A percentile compares a stretch with the other conserved stretches of the same genome.
These are phyloP conservation scores for Podila epicladia DNA, from an alignment of 192 early-diverging fungal genomes.

Conservation along the genomic window DNA sequence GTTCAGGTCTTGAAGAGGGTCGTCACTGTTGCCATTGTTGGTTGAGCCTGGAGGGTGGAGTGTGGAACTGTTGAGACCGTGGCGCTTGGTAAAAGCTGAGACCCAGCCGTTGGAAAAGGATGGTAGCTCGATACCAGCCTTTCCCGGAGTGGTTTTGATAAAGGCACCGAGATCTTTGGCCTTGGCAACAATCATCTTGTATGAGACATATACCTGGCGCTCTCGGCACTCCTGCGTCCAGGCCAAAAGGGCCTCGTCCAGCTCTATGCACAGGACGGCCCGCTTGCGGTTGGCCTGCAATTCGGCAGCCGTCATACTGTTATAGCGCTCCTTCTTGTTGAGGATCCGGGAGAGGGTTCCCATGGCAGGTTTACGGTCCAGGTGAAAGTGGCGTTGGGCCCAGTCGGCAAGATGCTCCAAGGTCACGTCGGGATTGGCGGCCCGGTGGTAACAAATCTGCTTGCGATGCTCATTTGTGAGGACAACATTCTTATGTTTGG, in stretches of 20 bases:
- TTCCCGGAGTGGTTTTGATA: constrained; percentile 25
- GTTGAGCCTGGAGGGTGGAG: constrained; percentile 26
- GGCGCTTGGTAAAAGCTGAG: constrained; percentile 44
- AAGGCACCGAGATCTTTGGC: constrained; percentile 17
- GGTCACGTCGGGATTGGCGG: constrained; percentile 31
- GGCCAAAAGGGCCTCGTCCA: constrained; percentile 22
- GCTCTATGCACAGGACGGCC: constrained; percentile 21
- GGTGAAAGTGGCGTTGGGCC: constrained; percentile 19
- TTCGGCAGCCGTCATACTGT: constrained; percentile 18
- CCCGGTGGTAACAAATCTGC: constrained; percentile 24
- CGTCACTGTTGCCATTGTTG: neutral
- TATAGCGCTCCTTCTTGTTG: constrained; percentile 16
- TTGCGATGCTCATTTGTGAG: constrained; percentile 41
- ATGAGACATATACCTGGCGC: constrained; percentile 25
- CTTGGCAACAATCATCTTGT: constrained; percentile 47
- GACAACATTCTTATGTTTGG: constrained; percentile 24
- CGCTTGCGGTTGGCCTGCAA: constrained; percentile 31
- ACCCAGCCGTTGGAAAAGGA: constrained; percentile 48
- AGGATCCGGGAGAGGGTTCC: constrained; percentile 44
- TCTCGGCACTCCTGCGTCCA: constrained; percentile 37
- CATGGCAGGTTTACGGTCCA: constrained; percentile 32
- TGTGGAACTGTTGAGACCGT: constrained; percentile 10
- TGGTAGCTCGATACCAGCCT: constrained; percentile 3
- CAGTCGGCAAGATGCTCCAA: constrained; percentile 22
- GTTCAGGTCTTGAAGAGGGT: neutral